These are phyloP conservation scores for Hypoxylon trugodes DNA, from an alignment of 495 filamentous ascomycete species.

Conservation along the genomic window DNA sequence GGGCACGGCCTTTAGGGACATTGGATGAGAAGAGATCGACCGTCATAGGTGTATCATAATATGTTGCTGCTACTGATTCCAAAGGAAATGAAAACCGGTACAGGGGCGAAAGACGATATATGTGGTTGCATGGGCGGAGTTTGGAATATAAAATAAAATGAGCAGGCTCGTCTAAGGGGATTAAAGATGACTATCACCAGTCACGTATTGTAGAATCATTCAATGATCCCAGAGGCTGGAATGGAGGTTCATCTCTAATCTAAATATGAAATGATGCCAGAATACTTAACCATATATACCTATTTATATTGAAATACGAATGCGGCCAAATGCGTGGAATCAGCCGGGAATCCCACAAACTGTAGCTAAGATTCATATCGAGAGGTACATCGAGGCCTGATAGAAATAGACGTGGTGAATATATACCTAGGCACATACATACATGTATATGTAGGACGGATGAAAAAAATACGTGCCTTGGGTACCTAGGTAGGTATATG, in stretches of 20 bases:
- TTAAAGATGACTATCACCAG: constrained; percentile 7
- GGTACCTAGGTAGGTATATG: too few relatives aligned
- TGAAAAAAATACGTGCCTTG: too few relatives aligned
- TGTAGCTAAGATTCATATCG: too few relatives aligned
- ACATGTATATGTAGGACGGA: too few relatives aligned
- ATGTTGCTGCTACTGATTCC: neutral
- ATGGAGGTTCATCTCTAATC: constrained; percentile 5
- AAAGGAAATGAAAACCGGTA: constrained; percentile 9
- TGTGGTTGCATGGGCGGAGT: constrained; percentile 39
- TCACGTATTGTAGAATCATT: constrained; percentile 17
- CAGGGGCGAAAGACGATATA: neutral
- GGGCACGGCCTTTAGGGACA: constrained; percentile 5
- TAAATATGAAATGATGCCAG: too few relatives aligned
- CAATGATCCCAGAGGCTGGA: neutral
- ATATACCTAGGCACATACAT: too few relatives aligned
- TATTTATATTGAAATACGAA: neutral
- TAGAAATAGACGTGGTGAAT: too few relatives aligned
- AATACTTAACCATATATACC: too few relatives aligned
- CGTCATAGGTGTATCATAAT: constrained; percentile 16
- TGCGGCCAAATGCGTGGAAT: too few relatives aligned
- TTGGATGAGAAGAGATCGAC: constrained; percentile 7
- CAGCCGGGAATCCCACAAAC: too few relatives aligned
- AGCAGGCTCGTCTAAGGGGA: constrained; percentile 20
- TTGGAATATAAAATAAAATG: constrained; percentile 38
- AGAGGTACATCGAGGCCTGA: too few relatives aligned